phyloP scores from a whole-genome alignment of 2,329 filamentous ascomycete genomes.

The Aspergillus ustus region DNA sequence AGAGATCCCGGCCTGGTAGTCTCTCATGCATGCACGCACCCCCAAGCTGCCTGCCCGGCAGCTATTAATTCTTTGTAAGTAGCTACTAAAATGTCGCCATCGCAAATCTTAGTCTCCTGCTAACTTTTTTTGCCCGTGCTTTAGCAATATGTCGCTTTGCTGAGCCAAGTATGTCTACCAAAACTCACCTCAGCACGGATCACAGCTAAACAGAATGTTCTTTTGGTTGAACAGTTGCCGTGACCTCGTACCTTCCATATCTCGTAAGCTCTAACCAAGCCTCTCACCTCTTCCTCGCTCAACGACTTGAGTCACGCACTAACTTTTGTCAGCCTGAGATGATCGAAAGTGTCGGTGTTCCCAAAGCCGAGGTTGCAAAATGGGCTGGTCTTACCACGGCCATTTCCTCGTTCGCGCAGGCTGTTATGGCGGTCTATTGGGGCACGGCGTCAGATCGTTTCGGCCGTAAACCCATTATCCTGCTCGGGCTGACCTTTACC shows the following conservation, averaged over 20 bases:
- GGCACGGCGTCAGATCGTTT: constrained; percentile 75
- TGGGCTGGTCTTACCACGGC: constrained; percentile 79
- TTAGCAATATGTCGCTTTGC: constrained; percentile 77
- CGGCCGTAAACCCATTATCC: constrained; percentile 81
- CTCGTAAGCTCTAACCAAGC: constrained; percentile 41
- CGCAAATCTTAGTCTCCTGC: constrained; percentile 16
- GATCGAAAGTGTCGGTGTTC: constrained; percentile 77
- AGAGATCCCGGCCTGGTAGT: background rate
- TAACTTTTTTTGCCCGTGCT: constrained; percentile 37
- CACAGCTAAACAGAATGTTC: background rate
- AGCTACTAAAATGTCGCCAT: background rate
- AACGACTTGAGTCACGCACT: background rate
- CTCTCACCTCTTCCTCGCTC: background rate
- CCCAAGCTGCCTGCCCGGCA: constrained; percentile 77
- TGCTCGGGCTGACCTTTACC: constrained; percentile 73
- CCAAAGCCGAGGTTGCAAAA: constrained; percentile 70
- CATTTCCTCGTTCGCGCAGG: constrained; percentile 74
- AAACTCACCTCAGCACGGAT: constrained; percentile 6
- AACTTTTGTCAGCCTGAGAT: constrained; percentile 66
- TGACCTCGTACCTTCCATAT: constrained; percentile 72
- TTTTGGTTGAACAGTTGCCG: constrained; percentile 44
- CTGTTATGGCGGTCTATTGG: constrained; percentile 74
- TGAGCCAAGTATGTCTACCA: constrained; percentile 59
- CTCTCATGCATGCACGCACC: constrained; percentile 30
- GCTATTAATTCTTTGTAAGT: constrained; percentile 74